A percentile compares a stretch with the other conserved stretches of the same genome.
These are phyloP conservation scores for Heterobasidion irregulare DNA, from an alignment of 1,284 basidiomycete species.

Conservation along the genomic window DNA sequence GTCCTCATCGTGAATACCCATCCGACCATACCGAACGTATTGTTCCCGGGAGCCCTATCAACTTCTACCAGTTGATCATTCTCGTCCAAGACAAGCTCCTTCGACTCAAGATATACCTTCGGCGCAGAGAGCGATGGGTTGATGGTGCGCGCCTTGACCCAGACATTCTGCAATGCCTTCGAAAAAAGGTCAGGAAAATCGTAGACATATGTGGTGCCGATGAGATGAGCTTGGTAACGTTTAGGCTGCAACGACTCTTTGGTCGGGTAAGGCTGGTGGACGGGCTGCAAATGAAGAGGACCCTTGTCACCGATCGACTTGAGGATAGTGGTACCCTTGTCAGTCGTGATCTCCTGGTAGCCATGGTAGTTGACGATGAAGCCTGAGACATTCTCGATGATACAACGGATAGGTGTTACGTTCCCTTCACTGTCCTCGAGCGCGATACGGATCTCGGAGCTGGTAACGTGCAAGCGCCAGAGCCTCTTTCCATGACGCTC, in stretches of 20 bases:
- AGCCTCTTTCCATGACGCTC: slow-evolving; percentile 96
- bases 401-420: slow-evolving; percentile 90
- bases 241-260: slow-evolving; percentile 99
- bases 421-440: slow-evolving; percentile 93
- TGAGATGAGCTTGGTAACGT: slow-evolving; percentile 98
- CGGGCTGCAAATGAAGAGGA: slow-evolving; percentile 88
- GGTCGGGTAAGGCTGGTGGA: slow-evolving; percentile 88
- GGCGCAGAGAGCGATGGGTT: slow-evolving; percentile 70
- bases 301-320: slow-evolving; percentile 96
- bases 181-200: slow-evolving; percentile 99
- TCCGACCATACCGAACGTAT: slow-evolving; percentile 95
- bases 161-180: slow-evolving; percentile 91
- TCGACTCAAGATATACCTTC: slow-evolving; percentile 72
- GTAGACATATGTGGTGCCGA: slow-evolving; percentile 98
- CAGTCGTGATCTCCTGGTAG: slow-evolving; percentile 98
- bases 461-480: slow-evolving; percentile 97
- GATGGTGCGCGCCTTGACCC: slow-evolving; percentile 65
- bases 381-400: slow-evolving; percentile 98
- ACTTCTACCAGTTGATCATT: slow-evolving; percentile 87
- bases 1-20: slow-evolving; percentile 95
- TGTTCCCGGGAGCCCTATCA: slow-evolving; percentile 87
- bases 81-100: slow-evolving; percentile 93
- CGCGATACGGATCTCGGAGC: slow-evolving; percentile 93
- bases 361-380: slow-evolving; percentile 98
- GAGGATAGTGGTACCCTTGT: slow-evolving; percentile 89